Base-by-base conservation (phyloP, 495 filamentous ascomycete genomes). In the Oidiodendron maius region DNA sequence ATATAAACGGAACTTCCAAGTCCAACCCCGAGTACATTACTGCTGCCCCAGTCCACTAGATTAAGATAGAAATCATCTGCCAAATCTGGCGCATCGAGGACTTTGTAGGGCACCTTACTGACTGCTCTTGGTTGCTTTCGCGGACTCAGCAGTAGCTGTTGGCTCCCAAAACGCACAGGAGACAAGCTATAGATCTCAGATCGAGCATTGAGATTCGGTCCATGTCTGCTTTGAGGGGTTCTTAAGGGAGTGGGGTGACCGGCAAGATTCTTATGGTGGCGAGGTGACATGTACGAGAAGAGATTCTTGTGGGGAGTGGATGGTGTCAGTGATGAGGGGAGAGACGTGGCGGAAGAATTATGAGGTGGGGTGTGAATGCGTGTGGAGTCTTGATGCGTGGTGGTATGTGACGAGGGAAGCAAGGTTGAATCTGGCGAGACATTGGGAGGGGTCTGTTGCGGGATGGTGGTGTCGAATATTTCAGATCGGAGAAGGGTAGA, bases 31-130 rank as follows among this genome's bases (percentile, higher is more conserved):
- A 98, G 68, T 18, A 95, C 81, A 66, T 96, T 93, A 53, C 83
- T 88, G 56, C 85, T 91, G n/a, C 94, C 93, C 93, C 93, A 98
- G 56, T 98, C 93, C 1, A 98, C 91, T 21, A 98, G 66, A 57
- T 98, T 98, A 24, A 98, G 69, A 57, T 98, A 98, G 64, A 96
- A 98, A 63, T 98, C 94, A 57, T 98, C 93, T 22, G 90, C 90
- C 13, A 98, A 65, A 52, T 97, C 93, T 12, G 93, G 93, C 0
- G 94, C 93, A 72, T 98, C 93, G 3, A 98, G 73, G 5, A 98
- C 93, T 64, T 97, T 98, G 71, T 90, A 97, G 1, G 93, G 93
- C 0, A 96, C 91, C 64, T 97, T 97, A 63, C 84, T 87, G 18
- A 98, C 89, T 8, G 87, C 83, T 50, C 93, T 76, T 1, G 90